Evolutionary conservation across 2,329 filamentous ascomycete genomes (phyloP).

Genomic region (Capronia americana): DNA sequence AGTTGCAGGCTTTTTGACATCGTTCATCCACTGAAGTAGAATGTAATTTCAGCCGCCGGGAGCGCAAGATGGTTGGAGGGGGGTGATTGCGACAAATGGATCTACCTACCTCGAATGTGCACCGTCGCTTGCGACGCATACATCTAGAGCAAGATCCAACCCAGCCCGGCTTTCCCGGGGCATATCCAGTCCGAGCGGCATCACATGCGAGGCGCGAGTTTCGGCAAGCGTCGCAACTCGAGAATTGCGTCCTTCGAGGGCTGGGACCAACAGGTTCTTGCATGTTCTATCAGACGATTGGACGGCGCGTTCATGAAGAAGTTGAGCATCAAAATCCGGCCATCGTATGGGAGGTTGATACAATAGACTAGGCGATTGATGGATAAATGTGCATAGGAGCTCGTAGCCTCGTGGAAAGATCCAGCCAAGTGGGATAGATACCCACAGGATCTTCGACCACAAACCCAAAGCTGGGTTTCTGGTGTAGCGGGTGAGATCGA

Average conservation of each 20-base stretch:
- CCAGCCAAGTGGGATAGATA: not conserved
- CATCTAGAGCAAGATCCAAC: slow-evolving; percentile 38
- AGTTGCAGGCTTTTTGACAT: slow-evolving; percentile 16
- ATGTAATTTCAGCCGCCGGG: not conserved
- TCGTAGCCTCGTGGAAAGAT: not conserved
- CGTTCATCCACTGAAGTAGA: slow-evolving; percentile 28
- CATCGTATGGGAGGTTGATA: not conserved
- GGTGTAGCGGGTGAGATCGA: not conserved
- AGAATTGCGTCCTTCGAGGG: slow-evolving; percentile 16
- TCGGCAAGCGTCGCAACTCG: slow-evolving; percentile 20
- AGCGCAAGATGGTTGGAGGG: no score
- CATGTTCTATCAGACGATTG: not conserved
- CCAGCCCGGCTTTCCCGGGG: slow-evolving; percentile 36
- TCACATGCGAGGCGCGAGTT: slow-evolving; percentile 16
- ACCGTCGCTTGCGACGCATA: slow-evolving; percentile 34
- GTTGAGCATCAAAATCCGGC: not conserved
- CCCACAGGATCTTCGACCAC: not conserved
- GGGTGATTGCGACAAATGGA: not conserved
- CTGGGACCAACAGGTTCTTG: slow-evolving; percentile 1
- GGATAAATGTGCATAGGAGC: not conserved
- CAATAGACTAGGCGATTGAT: not conserved
- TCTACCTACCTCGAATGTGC: slow-evolving; percentile 36
- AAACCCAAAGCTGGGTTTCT: not conserved
- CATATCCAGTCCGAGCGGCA: slow-evolving; percentile 24
- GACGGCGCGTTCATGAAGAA: not conserved